These are phyloP conservation scores for Trypanosoma theileri DNA, from an alignment of 208 protist genomes.

Conservation along the genomic window DNA sequence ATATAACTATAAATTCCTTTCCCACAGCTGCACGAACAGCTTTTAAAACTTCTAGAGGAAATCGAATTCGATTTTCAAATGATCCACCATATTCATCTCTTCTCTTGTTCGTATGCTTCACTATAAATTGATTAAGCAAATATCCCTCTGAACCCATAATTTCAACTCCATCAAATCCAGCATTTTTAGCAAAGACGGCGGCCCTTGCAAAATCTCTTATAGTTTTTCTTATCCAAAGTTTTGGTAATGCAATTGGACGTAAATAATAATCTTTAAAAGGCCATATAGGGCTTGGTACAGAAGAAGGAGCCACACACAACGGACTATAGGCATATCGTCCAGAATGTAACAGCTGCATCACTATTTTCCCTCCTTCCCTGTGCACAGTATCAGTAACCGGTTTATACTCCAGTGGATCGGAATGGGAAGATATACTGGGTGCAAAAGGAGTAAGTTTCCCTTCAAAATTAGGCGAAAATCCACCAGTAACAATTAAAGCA, in stretches of 20 bases:
- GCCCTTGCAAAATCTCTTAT: conserved; percentile 55
- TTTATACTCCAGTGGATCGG: conserved; percentile 44
- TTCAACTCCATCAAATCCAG: conserved; percentile 91
- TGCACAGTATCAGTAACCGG: conserved; percentile 80
- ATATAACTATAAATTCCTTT: conserved; percentile 88
- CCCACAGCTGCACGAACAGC: conserved; percentile 53
- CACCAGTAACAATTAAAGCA: conserved; percentile 75
- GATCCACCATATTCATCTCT: conserved; percentile 87
- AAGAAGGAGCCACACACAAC: conserved; percentile 56
- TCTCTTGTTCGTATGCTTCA: conserved; percentile 73
- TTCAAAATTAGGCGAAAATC: conserved; percentile 66
- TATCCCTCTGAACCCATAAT: conserved; percentile 89
- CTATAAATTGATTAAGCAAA: conserved; percentile 88
- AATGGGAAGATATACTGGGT: conserved; percentile 37
- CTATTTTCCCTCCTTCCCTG: conserved; percentile 68
- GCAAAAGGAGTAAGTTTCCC: conserved; percentile 57
- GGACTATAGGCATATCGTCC: conserved; percentile 63
- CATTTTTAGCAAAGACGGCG: conserved; percentile 52
- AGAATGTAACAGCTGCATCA: conserved; percentile 84
- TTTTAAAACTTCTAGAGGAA: conserved; percentile 75
- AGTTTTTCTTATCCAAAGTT: conserved; percentile 49
- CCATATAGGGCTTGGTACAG: conserved; percentile 64
- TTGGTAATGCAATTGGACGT: conserved; percentile 47
- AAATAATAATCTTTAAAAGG: conserved; percentile 39
- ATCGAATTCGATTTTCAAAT: conserved; percentile 80